Conservation (phyloP, 495 filamentous ascomycete species). For the Penicillium chermesinum region DNA sequence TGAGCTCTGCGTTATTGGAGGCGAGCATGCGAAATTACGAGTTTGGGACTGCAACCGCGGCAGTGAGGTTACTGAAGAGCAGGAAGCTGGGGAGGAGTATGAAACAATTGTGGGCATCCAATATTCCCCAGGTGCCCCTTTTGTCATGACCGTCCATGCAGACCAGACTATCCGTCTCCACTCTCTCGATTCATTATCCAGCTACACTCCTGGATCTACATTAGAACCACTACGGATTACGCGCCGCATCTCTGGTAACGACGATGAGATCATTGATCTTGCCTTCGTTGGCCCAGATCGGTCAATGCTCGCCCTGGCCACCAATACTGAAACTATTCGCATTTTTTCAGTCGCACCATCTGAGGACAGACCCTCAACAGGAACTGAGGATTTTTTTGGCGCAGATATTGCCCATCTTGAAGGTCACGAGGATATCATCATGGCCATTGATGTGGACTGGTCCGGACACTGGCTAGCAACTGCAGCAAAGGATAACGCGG, state of each 20-base stretch:
- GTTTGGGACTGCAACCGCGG: conserved; percentile 76
- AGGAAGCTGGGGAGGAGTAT: conserved; percentile 60
- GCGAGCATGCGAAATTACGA: conserved; percentile 74
- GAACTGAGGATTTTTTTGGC: conserved; percentile 63
- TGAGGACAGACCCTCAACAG: conserved; percentile 27
- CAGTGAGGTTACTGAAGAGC: conserved; percentile 70
- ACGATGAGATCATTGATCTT: conserved; percentile 95
- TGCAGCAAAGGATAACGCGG: conserved; percentile 93
- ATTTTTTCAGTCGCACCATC: conserved; percentile 62
- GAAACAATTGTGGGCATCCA: conserved; percentile 72
- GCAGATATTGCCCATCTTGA: conserved; percentile 79
- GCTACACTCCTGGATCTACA: conserved; percentile 28
- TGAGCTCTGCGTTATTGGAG: conserved; percentile 71
- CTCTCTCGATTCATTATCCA: conserved; percentile 43
- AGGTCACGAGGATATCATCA: conserved; percentile 91
- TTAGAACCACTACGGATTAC: conserved; percentile 48
- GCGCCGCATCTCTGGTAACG: conserved; percentile 85
- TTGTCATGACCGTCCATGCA: conserved; percentile 76
- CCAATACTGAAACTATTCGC: conserved; percentile 89
- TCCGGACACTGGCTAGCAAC: conserved; percentile 95
- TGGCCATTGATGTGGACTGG: conserved; percentile 91
- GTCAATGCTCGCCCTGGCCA: conserved; percentile 81
- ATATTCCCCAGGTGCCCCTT: conserved; percentile 53
- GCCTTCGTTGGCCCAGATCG: conserved; percentile 74
- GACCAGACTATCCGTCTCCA: conserved; percentile 83